A percentile compares a stretch with the other conserved stretches of the same genome.
Evolutionary conservation across 352 stramenopile genomes (phyloP).

Genomic region (Phytophthora foliorum): DNA sequence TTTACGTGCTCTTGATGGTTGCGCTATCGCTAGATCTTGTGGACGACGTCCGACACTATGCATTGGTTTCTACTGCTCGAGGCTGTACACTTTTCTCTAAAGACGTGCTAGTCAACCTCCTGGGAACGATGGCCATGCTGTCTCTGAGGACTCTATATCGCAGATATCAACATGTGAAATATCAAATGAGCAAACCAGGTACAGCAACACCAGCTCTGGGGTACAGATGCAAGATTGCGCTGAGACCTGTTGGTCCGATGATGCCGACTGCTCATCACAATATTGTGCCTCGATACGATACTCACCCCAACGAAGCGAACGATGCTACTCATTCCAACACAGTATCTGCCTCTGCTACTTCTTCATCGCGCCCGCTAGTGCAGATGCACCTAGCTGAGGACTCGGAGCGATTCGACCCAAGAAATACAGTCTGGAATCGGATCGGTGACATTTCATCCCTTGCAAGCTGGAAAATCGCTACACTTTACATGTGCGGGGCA

Average conservation of each 20-base stretch:
- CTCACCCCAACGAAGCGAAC: background rate
- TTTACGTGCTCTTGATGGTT: conserved; percentile 8
- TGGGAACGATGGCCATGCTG: conserved; percentile 20
- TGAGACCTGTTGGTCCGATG: background rate
- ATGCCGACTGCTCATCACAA: background rate
- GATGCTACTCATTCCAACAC: no score
- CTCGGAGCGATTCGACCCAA: conserved; percentile 1
- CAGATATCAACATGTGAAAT: conserved; percentile 1
- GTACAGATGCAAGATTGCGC: conserved; percentile 9
- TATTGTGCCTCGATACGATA: background rate
- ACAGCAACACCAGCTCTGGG: conserved; percentile 5
- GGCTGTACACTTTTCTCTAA: conserved; percentile 7
- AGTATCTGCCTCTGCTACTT: no score
- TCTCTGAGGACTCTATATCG: conserved; percentile 11
- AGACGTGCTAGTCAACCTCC: conserved; percentile 17
- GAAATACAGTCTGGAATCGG: conserved; percentile 16
- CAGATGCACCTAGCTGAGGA: background rate
- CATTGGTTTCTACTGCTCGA: background rate
- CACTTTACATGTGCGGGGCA: conserved; percentile 8
- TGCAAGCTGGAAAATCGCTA: background rate
- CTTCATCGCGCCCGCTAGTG: background rate
- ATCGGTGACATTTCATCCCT: conserved; percentile 1
- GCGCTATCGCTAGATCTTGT: background rate
- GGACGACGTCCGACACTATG: conserved; percentile 8
- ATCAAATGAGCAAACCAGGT: background rate